phyloP scores from a whole-genome alignment of 148 eudicot species.

The Arbutus unedo region DNA sequence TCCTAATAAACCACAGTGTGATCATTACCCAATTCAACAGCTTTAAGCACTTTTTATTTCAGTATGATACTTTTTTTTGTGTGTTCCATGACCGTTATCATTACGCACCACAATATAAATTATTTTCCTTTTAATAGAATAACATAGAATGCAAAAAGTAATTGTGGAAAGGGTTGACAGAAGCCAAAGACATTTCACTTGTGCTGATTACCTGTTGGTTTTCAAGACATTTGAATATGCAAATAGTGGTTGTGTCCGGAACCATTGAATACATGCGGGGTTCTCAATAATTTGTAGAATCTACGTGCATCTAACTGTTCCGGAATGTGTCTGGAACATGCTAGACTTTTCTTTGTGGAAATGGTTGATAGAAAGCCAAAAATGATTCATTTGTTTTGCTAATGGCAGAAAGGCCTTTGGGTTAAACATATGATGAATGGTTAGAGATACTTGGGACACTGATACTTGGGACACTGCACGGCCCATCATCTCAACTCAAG shows the following conservation, averaged over 20 bases:
- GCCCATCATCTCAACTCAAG: neutral
- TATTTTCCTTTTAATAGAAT: neutral
- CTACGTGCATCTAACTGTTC: no score
- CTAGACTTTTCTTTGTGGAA: no score
- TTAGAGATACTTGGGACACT: no score
- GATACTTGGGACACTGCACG: no score
- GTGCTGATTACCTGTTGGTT: neutral
- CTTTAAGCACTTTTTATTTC: neutral
- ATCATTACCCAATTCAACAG: neutral
- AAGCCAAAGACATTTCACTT: neutral
- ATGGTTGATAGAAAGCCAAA: neutral
- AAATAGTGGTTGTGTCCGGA: neutral
- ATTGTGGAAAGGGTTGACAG: neutral
- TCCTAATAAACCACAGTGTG: neutral
- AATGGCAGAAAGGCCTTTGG: neutral
- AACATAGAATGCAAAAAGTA: neutral
- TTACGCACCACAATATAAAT: neutral
- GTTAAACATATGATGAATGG: no score
- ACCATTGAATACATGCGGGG: no score
- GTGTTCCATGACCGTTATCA: neutral
- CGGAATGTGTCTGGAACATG: no score
- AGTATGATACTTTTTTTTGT: neutral
- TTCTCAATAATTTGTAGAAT: no score
- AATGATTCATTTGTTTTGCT: neutral
- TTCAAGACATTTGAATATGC: neutral